Evolutionary conservation across 371 early-diverging fungal species (phyloP), one percentile per base, ranked within the genome.

Genomic region (Massospora cicadina): DNA sequence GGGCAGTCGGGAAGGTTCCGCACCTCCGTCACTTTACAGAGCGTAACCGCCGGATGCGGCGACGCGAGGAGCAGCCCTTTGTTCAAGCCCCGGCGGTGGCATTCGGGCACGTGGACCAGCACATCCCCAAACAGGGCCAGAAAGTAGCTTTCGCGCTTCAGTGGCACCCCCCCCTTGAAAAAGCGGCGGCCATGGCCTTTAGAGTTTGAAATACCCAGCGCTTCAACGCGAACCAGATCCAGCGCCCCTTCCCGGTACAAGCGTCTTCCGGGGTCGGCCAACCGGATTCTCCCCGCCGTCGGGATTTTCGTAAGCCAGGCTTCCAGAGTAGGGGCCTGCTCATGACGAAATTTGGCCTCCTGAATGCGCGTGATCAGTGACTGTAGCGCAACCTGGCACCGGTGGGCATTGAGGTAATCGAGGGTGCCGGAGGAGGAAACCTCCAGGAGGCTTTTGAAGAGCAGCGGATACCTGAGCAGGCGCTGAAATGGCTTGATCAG

Each of bases 401-500:
- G 23, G 13, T 23, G 17, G 17, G 43, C 28, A 32, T 62, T 62
- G 7, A 62, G 7, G 43, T 33, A 62, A 25, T 62, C 62, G 2
- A 33, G 13, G 5, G 62, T 62, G 31, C 28, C 62, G 26, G 62
- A 62, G 3, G 33, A 33, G 7, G 62, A 62, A 21, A 24, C 30
- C 25, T 28, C 23, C 17, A 30, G 33, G 12, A 62, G 33, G 26
- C 53, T 62, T 23, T 62, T 62, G 28, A 64, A 24, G 1, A 65
- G 5, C 17, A 65, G 57, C 7, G 56, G 56, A 43, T 65, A 65
- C 25, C 43, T 55, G 1, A 24, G 5, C 1, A 65, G 29, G 10
- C 65, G 2, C 23, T 65, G 65, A n/a, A 65, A 55, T 12, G 65
- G 65, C 30, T 65, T 58, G 17, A 65, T 2, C 2, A 65, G 25